Evolutionary conservation across 2,329 filamentous ascomycete species (phyloP).

Genomic region (Fusarium sp.): DNA sequence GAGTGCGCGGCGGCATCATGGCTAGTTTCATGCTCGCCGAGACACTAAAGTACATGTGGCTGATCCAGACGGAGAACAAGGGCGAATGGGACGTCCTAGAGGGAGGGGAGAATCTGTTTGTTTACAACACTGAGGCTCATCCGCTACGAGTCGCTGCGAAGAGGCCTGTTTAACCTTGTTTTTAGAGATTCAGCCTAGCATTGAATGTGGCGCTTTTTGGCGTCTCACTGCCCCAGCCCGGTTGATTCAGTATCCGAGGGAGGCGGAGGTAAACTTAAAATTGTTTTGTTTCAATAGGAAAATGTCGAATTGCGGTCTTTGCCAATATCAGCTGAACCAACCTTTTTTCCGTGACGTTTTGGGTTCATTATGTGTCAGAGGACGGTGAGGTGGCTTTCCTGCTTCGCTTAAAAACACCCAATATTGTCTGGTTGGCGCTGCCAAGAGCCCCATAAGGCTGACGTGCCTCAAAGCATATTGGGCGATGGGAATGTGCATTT

Average conservation of each 20-base stretch:
- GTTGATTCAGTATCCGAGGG: neutral
- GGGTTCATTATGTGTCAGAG: neutral
- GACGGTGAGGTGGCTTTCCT: neutral
- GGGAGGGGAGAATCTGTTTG: slow-evolving; percentile 53
- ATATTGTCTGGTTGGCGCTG: neutral
- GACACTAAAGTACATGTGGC: slow-evolving; percentile 74
- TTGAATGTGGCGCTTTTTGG: neutral
- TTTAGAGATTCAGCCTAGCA: slow-evolving; percentile 11
- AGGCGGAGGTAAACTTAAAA: neutral
- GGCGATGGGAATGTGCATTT: neutral
- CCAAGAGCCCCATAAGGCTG: slow-evolving; percentile 7
- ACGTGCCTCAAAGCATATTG: neutral
- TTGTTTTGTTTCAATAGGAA: neutral
- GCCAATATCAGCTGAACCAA: neutral
- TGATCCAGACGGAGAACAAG: slow-evolving; percentile 65
- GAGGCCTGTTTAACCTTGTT: slow-evolving; percentile 20
- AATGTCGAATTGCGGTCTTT: neutral
- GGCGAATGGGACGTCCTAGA: slow-evolving; percentile 13
- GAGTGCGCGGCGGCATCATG: slow-evolving; percentile 66
- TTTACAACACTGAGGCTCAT: slow-evolving; percentile 66
- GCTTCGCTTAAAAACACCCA: neutral
- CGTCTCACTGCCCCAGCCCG: neutral
- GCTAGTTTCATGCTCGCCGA: slow-evolving; percentile 85
- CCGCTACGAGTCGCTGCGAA: slow-evolving; percentile 48
- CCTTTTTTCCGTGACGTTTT: neutral